A percentile compares a stretch with the other conserved stretches of the same genome.
Conservation (phyloP, 768 basidiomycete genomes). For the Thelephora aurantiotincta region DNA sequence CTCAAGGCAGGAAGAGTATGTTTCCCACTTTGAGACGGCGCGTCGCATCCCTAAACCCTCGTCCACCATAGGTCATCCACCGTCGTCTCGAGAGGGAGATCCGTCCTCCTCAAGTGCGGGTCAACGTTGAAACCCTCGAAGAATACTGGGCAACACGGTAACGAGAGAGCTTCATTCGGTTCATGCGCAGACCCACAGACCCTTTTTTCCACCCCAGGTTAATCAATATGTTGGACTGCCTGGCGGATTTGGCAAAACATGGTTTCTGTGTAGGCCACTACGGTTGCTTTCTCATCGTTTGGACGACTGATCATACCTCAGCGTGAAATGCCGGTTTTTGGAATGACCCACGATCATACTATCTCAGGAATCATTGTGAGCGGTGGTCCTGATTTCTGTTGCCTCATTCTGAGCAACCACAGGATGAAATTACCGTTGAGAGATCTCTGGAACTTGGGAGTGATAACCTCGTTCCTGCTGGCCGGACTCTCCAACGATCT, state of each 20-base stretch:
- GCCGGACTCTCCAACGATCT: neutral
- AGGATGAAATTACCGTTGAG: constrained; percentile 38
- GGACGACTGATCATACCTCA: constrained; percentile 14
- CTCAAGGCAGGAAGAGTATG: constrained; percentile 43
- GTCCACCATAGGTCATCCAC: constrained; percentile 44
- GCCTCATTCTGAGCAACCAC: constrained; percentile 1
- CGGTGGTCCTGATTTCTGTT: neutral
- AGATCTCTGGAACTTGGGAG: constrained; percentile 15
- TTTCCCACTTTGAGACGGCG: neutral
- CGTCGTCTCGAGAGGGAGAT: constrained; percentile 65
- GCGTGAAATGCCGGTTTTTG: constrained; percentile 81
- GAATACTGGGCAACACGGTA: constrained; percentile 73
- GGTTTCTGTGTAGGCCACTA: constrained; percentile 35
- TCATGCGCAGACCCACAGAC: neutral
- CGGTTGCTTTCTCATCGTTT: neutral
- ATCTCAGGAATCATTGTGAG: constrained; percentile 67
- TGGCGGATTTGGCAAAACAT: constrained; percentile 34
- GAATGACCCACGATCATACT: constrained; percentile 47
- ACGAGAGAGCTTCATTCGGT: neutral
- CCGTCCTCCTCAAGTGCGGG: constrained; percentile 36
- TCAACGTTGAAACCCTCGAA: constrained; percentile 40
- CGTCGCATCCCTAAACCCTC: neutral
- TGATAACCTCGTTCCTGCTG: neutral
- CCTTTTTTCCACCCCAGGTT: constrained; percentile 28
- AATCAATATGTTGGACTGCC: constrained; percentile 52